A percentile compares a stretch with the other conserved stretches of the same genome.
Evolutionary conservation across 2,329 filamentous ascomycete genomes (phyloP).

Genomic region (Colletotrichum destructivum): DNA sequence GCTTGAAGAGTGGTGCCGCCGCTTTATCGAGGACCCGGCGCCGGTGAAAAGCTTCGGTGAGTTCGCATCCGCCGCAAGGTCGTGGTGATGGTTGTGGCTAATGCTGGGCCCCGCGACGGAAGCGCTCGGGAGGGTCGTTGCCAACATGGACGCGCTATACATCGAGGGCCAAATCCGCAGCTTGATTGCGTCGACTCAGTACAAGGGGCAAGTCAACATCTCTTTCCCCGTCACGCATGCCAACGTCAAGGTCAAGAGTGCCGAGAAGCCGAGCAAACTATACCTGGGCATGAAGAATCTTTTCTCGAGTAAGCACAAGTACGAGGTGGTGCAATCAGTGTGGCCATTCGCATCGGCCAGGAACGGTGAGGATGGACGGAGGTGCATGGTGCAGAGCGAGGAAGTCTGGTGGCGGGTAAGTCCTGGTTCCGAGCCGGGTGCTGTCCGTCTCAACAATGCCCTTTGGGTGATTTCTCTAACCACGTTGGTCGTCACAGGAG

Average conservation of each 20-base stretch:
- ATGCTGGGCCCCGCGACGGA: neutral
- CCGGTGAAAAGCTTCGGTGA: slow-evolving; percentile 62
- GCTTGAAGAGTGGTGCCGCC: slow-evolving; percentile 65
- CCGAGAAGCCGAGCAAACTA: slow-evolving; percentile 68
- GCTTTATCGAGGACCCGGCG: slow-evolving; percentile 62
- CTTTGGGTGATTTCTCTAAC: neutral
- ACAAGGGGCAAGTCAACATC: slow-evolving; percentile 65
- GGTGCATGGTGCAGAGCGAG: slow-evolving; percentile 68
- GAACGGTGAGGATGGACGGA: slow-evolving; percentile 60
- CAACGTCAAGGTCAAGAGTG: slow-evolving; percentile 64
- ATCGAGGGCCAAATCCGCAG: slow-evolving; percentile 68
- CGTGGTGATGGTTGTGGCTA: neutral
- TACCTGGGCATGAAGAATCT: slow-evolving; percentile 67
- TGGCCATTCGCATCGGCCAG: slow-evolving; percentile 70
- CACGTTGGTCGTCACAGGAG: slow-evolving; percentile 47
- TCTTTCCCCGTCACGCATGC: slow-evolving; percentile 66
- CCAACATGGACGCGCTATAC: slow-evolving; percentile 69
- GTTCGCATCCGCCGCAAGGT: neutral
- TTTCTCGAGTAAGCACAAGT: slow-evolving; percentile 67
- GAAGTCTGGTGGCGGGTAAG: slow-evolving; percentile 66
- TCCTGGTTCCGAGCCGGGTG: neutral
- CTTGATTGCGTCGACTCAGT: slow-evolving; percentile 64
- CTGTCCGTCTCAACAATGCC: neutral
- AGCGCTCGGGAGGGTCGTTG: slow-evolving; percentile 65
- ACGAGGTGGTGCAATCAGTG: slow-evolving; percentile 69